Percentiles rank a stretch among this genome's conserved stretches.
Evolutionary conservation across 169 alveolate genomes (phyloP).

Genomic region (Besnoitia besnoiti): DNA sequence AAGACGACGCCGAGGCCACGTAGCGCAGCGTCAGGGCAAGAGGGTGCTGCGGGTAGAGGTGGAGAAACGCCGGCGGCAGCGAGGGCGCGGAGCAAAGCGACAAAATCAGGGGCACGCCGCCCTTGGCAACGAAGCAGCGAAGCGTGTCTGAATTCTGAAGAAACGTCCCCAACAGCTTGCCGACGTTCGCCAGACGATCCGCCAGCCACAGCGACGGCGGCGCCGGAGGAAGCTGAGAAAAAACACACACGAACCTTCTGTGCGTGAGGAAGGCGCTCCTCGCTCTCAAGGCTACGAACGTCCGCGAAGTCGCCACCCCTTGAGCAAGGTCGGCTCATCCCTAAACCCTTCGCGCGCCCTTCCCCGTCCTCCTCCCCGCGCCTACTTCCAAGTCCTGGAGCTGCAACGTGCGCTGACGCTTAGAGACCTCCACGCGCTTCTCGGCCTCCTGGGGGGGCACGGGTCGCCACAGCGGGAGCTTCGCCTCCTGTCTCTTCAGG

Average conservation of each 20-base stretch:
- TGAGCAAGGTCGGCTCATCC: too few species aligned
- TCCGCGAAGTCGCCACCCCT: too few species aligned
- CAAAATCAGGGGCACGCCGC: conserved; percentile 61
- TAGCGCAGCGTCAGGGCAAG: conserved; percentile 53
- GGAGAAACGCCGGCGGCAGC: conserved; percentile 61
- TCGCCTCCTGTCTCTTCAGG: conserved; percentile 10
- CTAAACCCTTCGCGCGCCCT: too few species aligned
- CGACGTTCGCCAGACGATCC: conserved; percentile 55
- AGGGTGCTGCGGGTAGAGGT: conserved; percentile 58
- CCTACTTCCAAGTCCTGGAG: background rate
- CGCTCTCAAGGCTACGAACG: background rate
- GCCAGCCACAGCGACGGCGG: conserved; percentile 54
- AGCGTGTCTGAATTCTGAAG: conserved; percentile 46
- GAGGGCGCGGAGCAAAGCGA: conserved; percentile 46
- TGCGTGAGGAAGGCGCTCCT: background rate
- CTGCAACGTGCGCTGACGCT: background rate
- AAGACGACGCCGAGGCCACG: conserved; percentile 54
- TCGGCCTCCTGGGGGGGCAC: conserved; percentile 48
- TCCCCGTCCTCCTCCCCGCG: background rate
- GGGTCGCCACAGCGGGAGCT: conserved; percentile 52
- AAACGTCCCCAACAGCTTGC: conserved; percentile 41
- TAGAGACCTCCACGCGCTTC: background rate
- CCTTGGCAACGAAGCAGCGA: conserved; percentile 42
- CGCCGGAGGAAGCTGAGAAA: conserved; percentile 40
- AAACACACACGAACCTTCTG: background rate